These are phyloP conservation scores for Sclerotinia sclerotiorum DNA, from an alignment of 2,329 filamentous ascomycete species.

Conservation along the genomic window DNA sequence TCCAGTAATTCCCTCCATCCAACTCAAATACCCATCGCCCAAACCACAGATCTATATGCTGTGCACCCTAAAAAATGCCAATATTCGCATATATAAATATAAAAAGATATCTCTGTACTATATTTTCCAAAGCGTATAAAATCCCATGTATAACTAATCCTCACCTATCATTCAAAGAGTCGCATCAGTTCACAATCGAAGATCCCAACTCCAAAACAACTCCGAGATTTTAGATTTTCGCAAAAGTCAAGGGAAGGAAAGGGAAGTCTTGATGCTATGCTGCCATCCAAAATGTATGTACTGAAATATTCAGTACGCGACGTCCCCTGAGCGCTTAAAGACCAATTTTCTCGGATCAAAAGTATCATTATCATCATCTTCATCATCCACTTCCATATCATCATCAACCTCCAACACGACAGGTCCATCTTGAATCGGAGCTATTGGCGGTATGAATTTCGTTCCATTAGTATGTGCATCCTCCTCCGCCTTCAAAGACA, in stretches of 20 bases:
- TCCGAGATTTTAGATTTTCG: neutral
- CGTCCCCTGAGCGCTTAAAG: constrained; percentile 36
- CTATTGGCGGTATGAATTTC: neutral
- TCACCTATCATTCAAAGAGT: neutral
- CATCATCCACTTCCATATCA: constrained; percentile 33
- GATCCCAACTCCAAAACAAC: neutral
- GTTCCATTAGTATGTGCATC: neutral
- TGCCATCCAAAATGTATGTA: neutral
- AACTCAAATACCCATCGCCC: neutral
- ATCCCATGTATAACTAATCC: neutral
- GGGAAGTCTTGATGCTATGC: neutral
- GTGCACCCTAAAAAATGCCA: neutral
- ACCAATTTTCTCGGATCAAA: constrained; percentile 31
- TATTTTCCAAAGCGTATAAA: neutral
- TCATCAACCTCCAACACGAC: constrained; percentile 31
- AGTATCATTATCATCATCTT: constrained; percentile 27
- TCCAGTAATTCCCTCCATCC: neutral
- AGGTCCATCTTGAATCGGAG: neutral
- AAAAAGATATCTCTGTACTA: neutral
- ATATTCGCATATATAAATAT: neutral
- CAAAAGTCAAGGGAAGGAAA: neutral
- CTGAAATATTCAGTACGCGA: constrained; percentile 21
- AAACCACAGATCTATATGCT: neutral
- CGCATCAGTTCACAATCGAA: neutral
- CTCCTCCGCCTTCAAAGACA: constrained; percentile 23